phyloP scores from a whole-genome alignment of 306 rosid genomes.

The Castanospermum australe region DNA sequence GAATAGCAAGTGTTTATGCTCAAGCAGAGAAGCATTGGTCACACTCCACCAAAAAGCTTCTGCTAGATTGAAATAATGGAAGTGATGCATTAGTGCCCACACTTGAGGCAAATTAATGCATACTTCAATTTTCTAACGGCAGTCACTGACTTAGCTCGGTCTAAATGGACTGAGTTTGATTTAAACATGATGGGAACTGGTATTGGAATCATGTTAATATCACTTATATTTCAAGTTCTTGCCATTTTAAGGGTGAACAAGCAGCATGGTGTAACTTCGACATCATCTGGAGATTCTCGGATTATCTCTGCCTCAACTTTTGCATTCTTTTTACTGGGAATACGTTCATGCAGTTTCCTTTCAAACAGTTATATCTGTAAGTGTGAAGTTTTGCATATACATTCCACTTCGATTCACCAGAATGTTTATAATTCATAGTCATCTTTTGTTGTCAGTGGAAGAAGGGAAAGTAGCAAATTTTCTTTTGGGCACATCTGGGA shows the following conservation, averaged over 20 bases:
- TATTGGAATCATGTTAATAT: slow-evolving; percentile 67
- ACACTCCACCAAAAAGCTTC: slow-evolving; percentile 45
- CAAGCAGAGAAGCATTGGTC: slow-evolving; percentile 64
- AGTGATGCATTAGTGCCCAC: slow-evolving; percentile 43
- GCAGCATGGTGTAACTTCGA: slow-evolving; percentile 43
- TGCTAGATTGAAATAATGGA: slow-evolving; percentile 37
- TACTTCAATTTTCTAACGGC: slow-evolving; percentile 64
- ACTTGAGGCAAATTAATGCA: slow-evolving; percentile 68
- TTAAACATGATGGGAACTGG: slow-evolving; percentile 80
- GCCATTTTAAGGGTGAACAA: slow-evolving; percentile 55
- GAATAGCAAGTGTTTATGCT: slow-evolving; percentile 38
- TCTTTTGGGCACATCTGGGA: slow-evolving; percentile 88
- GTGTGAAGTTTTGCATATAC: slow-evolving; percentile 32
- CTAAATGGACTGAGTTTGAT: slow-evolving; percentile 97
- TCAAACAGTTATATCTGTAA: slow-evolving; percentile 92
- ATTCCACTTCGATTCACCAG: neutral
- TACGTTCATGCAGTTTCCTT: slow-evolving; percentile 86
- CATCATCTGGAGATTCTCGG: slow-evolving; percentile 47
- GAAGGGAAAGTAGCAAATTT: slow-evolving; percentile 95
- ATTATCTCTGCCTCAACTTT: slow-evolving; percentile 46
- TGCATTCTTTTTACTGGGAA: slow-evolving; percentile 61
- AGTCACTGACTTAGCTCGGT: slow-evolving; percentile 87
- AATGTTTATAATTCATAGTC: slow-evolving; percentile 19
- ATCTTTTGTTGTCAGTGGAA: slow-evolving; percentile 71
- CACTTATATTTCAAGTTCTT: slow-evolving; percentile 63